Conservation (phyloP, 139 green algal species). For the Ettlia oleoabundans region DNA sequence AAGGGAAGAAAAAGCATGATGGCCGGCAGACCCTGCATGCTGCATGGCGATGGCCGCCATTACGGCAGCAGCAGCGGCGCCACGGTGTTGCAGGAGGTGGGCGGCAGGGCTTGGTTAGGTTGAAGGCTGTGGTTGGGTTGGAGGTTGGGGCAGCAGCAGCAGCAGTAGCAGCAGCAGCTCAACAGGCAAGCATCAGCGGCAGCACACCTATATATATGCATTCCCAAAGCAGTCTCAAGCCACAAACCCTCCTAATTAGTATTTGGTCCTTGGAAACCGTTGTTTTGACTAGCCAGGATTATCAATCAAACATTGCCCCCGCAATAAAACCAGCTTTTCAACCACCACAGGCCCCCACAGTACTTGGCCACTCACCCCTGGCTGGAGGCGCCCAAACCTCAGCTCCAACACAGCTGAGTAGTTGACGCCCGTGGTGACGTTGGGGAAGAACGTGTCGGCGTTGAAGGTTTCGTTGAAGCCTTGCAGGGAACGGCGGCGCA, state of each 20-base stretch:
- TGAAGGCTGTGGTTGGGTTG: background rate
- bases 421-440: background rate
- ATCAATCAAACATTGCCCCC: no score
- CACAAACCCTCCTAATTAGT: no score
- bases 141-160: background rate
- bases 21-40: no score
- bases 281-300: no score
- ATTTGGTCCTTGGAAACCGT: no score
- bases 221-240: no score
- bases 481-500: background rate
- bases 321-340: background rate
- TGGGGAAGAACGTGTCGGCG: background rate
- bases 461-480: conserved; percentile 2
- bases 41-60: no score
- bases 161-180: background rate
- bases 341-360: background rate
- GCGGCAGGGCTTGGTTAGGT: no score
- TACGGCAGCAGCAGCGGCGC: no score
- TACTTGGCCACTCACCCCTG: background rate
- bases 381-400: background rate
- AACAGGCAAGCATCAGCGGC: background rate
- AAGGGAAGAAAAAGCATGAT: no score
- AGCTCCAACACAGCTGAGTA: background rate
- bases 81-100: no score
- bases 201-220: no score